A percentile compares a stretch with the other conserved stretches of the same genome.
Evolutionary conservation across 371 early-diverging fungal genomes (phyloP).

Genomic region (Massospora cicadina): DNA sequence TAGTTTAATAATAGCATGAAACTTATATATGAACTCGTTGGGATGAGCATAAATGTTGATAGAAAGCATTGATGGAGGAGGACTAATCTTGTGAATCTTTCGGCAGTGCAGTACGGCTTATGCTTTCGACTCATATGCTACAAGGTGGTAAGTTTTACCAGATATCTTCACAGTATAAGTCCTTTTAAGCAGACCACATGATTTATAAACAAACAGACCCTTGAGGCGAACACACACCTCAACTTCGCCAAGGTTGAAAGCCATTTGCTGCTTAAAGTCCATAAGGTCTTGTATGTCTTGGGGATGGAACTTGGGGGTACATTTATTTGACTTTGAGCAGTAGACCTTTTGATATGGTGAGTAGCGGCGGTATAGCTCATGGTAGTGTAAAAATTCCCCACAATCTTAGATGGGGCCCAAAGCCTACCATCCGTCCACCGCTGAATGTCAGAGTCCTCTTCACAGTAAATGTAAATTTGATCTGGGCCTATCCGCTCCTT

Average conservation of each 20-base stretch:
- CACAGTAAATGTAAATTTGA: constrained; percentile 58
- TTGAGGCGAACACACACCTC: not conserved
- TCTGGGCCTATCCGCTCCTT: constrained; percentile 28
- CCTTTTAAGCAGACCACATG: constrained; percentile 58
- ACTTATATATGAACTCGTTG: too few species aligned
- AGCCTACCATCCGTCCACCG: constrained; percentile 78
- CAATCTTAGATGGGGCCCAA: constrained; percentile 69
- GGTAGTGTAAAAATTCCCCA: constrained; percentile 57
- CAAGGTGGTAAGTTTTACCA: constrained; percentile 55
- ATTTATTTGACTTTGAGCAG: not conserved
- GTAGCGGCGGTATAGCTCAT: constrained; percentile 27
- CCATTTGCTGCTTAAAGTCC: not conserved
- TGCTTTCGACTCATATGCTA: constrained; percentile 58
- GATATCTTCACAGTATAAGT: constrained; percentile 55
- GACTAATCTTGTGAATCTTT: too few species aligned
- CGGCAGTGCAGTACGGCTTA: too few species aligned
- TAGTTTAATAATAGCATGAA: too few species aligned
- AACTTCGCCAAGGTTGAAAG: not conserved
- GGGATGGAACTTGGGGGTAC: not conserved
- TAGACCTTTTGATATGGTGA: not conserved
- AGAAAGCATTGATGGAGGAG: too few species aligned
- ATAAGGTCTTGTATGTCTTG: not conserved
- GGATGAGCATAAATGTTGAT: too few species aligned
- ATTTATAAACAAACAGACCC: not conserved
- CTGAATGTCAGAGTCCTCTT: constrained; percentile 64